Evolutionary conservation across 192 early-diverging fungal species (phyloP).

Genomic region (Umbelopsis vinacea): DNA sequence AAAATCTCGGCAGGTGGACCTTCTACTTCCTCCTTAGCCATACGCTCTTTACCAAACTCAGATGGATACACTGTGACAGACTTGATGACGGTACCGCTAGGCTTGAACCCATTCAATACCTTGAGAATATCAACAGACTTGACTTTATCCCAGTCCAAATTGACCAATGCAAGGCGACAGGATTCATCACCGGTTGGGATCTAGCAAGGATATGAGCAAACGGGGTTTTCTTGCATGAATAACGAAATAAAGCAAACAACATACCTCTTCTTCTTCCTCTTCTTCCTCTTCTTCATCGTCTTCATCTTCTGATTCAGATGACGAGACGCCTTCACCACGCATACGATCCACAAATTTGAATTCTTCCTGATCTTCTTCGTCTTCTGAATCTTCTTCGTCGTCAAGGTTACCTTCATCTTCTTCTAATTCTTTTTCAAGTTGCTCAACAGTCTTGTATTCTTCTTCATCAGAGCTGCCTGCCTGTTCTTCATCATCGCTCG

Average conservation of each 20-base stretch:
- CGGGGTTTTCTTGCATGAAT: conserved; percentile 32
- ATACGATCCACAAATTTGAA: conserved; percentile 59
- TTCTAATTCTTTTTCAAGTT: conserved; percentile 45
- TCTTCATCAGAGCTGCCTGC: conserved; percentile 36
- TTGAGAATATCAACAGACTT: conserved; percentile 86
- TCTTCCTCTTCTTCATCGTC: conserved; percentile 47
- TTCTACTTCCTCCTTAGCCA: conserved; percentile 69
- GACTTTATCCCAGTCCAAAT: conserved; percentile 96
- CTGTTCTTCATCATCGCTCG: conserved; percentile 42
- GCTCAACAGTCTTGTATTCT: conserved; percentile 36
- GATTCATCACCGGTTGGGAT: conserved; percentile 67
- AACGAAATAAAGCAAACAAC: conserved; percentile 29
- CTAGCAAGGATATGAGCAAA: conserved; percentile 26
- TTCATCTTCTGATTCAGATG: conserved; percentile 61
- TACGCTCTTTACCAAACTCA: conserved; percentile 83
- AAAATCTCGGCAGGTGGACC: conserved; percentile 83
- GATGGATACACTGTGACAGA: conserved; percentile 88
- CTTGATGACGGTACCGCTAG: conserved; percentile 67
- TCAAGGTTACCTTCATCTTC: conserved; percentile 42
- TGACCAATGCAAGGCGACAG: conserved; percentile 81
- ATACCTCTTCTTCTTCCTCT: conserved; percentile 51
- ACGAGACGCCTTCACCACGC: conserved; percentile 78
- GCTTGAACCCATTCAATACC: conserved; percentile 85
- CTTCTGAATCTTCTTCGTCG: conserved; percentile 37
- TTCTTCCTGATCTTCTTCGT: conserved; percentile 27